Evolutionary conservation across 208 protist species (phyloP).

Genomic region (Strigomonas culicis): DNA sequence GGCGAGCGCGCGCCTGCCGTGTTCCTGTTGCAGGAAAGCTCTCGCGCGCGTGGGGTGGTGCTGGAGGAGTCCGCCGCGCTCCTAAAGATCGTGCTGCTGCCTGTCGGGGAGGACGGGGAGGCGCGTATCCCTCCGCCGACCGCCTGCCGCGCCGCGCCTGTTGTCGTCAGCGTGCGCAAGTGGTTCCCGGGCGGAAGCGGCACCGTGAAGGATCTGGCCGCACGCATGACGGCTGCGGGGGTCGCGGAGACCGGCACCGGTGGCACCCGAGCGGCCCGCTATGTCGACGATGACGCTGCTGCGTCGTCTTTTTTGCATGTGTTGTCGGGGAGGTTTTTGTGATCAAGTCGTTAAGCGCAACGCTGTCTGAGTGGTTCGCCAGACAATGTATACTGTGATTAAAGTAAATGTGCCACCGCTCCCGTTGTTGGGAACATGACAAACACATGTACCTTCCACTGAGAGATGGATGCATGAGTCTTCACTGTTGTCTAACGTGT

Average conservation of each 20-base stretch:
- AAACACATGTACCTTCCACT: too few species aligned
- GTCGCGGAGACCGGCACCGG: neutral
- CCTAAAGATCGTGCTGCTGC: too few species aligned
- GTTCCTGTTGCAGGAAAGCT: neutral
- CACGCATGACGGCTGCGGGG: neutral
- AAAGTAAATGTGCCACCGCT: too few species aligned
- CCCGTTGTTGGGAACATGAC: too few species aligned
- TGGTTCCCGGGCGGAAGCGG: conserved; percentile 4
- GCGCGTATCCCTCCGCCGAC: neutral
- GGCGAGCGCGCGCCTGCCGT: neutral
- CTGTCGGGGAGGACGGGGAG: too few species aligned
- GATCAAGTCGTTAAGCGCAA: neutral
- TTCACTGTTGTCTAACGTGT: too few species aligned
- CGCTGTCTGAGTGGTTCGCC: too few species aligned
- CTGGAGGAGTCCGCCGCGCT: neutral
- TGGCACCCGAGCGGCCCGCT: conserved; percentile 6
- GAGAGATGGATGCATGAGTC: too few species aligned
- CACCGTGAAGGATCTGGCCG: neutral
- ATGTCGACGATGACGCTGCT: neutral
- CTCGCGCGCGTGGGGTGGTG: neutral
- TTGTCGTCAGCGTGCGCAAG: conserved; percentile 11
- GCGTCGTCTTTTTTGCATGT: neutral
- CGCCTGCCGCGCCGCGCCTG: conserved; percentile 11
- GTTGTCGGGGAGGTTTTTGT: neutral
- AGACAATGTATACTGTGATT: too few species aligned